A percentile compares a stretch with the other conserved stretches of the same genome.
These are phyloP conservation scores for Penicillium cinerascens DNA, from an alignment of 495 filamentous ascomycete genomes.

Conservation along the genomic window DNA sequence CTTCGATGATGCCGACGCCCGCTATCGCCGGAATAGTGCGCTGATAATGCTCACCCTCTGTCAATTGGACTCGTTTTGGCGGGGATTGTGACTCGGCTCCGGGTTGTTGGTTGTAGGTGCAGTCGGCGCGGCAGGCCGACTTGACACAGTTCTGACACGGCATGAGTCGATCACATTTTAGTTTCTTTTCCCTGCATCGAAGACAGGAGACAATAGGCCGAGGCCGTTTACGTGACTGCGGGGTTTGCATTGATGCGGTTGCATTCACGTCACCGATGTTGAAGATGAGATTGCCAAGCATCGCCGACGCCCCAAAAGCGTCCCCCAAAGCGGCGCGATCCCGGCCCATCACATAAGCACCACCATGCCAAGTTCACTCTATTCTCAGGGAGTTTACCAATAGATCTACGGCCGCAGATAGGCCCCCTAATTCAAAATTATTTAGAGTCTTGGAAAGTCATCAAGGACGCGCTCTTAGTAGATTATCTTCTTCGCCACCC, in stretches of 20 bases:
- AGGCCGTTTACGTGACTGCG: slow-evolving; percentile 21
- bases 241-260: slow-evolving; percentile 5
- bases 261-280: too few species aligned
- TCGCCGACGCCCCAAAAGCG: too few species aligned
- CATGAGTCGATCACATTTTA: slow-evolving; percentile 28
- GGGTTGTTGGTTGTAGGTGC: slow-evolving; percentile 18
- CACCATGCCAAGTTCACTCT: too few species aligned
- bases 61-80: slow-evolving; percentile 13
- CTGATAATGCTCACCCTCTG: background rate
- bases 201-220: slow-evolving; percentile 29
- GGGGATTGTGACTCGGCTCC: slow-evolving; percentile 2
- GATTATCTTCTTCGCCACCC: too few species aligned
- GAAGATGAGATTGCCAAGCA: too few species aligned
- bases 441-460: too few species aligned
- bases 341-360: too few species aligned
- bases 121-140: slow-evolving; percentile 15
- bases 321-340: too few species aligned
- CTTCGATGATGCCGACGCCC: slow-evolving; percentile 22
- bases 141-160: slow-evolving; percentile 30
- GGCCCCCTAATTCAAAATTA: too few species aligned
- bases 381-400: too few species aligned
- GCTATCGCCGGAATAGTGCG: background rate
- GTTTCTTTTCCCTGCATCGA: slow-evolving; percentile 30
- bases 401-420: too few species aligned
- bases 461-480: too few species aligned